Base-by-base conservation (phyloP, 176 grass and related monocot genomes). In the Metroxylon sagu region DNA sequence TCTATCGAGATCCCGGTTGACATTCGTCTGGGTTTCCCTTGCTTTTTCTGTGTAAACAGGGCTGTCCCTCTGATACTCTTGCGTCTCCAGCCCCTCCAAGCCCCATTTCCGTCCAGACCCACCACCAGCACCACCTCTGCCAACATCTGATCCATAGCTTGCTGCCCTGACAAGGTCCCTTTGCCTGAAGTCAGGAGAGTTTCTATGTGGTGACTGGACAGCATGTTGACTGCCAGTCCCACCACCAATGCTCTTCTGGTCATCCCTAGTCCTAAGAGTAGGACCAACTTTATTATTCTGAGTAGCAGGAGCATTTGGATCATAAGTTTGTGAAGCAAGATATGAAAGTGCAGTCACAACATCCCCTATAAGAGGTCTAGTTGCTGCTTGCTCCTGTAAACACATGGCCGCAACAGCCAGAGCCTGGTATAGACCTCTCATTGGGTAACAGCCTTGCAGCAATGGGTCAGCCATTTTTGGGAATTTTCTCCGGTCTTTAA, bases 321-420 rank as follows among this genome's bases (percentile, higher is more conserved):
- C 85, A 74, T 92, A 92, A 52, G 76, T 73, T 75, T 98, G 93
- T 49, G 93, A 98, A 70, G 93, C 93, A 54, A 98, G 82, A 63
- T 98, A 98, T 53, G 93, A 98, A 52, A 98, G 85, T 23, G 93
- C 93, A 5, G 93, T 98, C 25, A 98, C 93, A 2, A 98, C 93
- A 78, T 98, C 93, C 49, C 84, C 93, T 29, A 98, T 98, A 50
- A 85, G 84, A 61, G 93, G 93, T 12, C 93, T 80, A 58, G 88
- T 92, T 18, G 93, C 73, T 29, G 88, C 88, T 79, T 98, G 93
- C 71, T 98, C 93, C 76, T 98, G 93, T 57, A 98, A 77, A 73
- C 93, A 98, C 93, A 98, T 98, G 50, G 93, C 93, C 12, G 93
- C 93, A 70, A 98, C 87, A 78, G 93, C 93, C 53, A 98, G 60